Base-by-base conservation (phyloP, 83 land plant species). In the Diphasiastrum complanatum region DNA sequence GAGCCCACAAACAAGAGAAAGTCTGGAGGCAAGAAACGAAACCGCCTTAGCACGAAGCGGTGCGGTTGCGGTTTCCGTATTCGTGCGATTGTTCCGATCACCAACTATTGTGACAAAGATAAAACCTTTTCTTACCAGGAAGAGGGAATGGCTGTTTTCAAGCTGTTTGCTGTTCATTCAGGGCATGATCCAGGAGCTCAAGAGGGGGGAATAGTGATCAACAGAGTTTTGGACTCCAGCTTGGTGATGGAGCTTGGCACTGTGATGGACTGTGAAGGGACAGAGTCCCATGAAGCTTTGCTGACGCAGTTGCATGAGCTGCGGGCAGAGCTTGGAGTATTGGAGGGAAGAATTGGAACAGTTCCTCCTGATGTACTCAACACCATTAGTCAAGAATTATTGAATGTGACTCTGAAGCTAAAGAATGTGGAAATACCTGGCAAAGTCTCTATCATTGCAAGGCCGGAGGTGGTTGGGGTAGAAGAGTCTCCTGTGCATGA, bases 101-200 rank as follows among this genome's bases (percentile, higher is more conserved):
- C 4, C 25, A 54, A 54, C 33, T 54, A 54, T 28, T 14, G 25
- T 33, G 29, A 54, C 25, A 54, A 54, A 28, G 33, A 54, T 14
- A 54, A 54, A n/a, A 54, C 58, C n/a, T 54, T 54, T 28, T 6
- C 58, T 5, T 54, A 54, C 33, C 33, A 26, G 58, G 58, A 54
- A 54, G 58, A 54, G 14, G 58, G 58, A 4, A n/a, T 54, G 6
- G 58, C 58, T 11, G 29, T 33, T 18, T 54, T 54, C 33, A 54
- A 54, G 33, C n/a, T 54, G 11, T 54, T 18, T 54, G 58, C 58
- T 18, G 58, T 54, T 30, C 58, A 54, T 28, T 54, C 58, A 18
- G 58, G 58, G 4, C 58, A 54, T 54, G 58, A 54, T 6, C 58
- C 58, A 33, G 58, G 11, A 14, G 33, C 58, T 22, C 58, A 54